Percentiles rank a stretch among this genome's conserved stretches.
These are phyloP conservation scores for Cornus suecica DNA, from an alignment of 148 eudicot genomes.

Conservation along the genomic window DNA sequence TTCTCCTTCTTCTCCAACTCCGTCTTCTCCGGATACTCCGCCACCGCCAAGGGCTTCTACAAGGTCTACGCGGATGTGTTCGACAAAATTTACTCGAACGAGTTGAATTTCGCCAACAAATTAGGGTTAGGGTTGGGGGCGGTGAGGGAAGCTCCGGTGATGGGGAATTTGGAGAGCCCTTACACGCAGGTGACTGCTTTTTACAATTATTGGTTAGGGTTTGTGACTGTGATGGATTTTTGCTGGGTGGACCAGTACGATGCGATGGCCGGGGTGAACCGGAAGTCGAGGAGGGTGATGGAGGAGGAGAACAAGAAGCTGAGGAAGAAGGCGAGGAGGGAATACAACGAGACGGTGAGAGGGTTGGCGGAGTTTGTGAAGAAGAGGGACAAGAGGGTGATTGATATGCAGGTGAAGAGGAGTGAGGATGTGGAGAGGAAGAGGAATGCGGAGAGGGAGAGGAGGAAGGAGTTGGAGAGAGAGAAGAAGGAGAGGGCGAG, in stretches of 20 bases:
- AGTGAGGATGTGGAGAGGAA: conserved; percentile 84
- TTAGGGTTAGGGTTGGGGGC: conserved; percentile 60
- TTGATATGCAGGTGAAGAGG: conserved; percentile 86
- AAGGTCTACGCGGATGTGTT: conserved; percentile 79
- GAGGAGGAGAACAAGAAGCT: conserved; percentile 96
- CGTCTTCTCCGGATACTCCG: conserved; percentile 60
- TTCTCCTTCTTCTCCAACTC: conserved; percentile 69
- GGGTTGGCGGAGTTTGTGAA: conserved; percentile 93
- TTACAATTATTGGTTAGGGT: conserved; percentile 85
- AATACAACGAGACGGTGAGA: conserved; percentile 84
- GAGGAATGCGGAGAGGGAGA: conserved; percentile 64
- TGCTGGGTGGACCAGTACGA: conserved; percentile 83
- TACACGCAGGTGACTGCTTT: conserved; percentile 85
- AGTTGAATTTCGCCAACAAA: conserved; percentile 55
- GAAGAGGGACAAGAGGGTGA: conserved; percentile 98
- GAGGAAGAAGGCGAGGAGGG: conserved; percentile 88
- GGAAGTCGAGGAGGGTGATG: conserved; percentile 86
- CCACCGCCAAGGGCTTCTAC: conserved; percentile 62
- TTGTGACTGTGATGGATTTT: conserved; percentile 83
- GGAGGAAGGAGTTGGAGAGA: conserved; percentile 63
- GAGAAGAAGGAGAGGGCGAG: conserved; percentile 70
- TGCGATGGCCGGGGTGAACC: conserved; percentile 56
- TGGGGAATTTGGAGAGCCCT: conserved; percentile 77
- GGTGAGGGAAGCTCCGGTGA: conserved; percentile 78
- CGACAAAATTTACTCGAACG: conserved; percentile 55